Conservation (phyloP, 257 asterid species). For the Fraxinus pennsylvanica region DNA sequence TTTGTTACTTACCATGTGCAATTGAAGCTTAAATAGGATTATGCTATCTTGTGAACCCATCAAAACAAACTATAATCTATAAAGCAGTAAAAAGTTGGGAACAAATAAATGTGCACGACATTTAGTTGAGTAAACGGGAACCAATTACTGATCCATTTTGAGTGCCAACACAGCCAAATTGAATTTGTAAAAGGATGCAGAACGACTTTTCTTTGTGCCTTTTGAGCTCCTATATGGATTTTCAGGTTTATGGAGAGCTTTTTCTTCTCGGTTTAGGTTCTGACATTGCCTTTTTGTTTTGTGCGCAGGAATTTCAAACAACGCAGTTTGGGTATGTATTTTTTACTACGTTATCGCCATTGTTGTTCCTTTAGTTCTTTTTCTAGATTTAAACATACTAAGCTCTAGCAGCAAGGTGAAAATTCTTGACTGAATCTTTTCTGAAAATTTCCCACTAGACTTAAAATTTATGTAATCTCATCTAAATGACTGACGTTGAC, state of each 20-base stretch:
- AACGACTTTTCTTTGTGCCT: neutral
- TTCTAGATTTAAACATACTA: neutral
- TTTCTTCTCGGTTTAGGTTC: constrained; percentile 10
- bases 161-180: neutral
- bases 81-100: neutral
- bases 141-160: no score
- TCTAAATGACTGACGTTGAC: neutral
- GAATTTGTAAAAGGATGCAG: neutral
- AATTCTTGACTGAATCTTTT: neutral
- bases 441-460: neutral
- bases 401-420: neutral
- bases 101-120: neutral
- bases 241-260: neutral
- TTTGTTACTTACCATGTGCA: neutral
- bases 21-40: neutral
- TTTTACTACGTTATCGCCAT: neutral
- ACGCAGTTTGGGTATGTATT: constrained; percentile 62
- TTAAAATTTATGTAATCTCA: neutral
- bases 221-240: neutral
- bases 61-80: neutral
- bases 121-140: no score
- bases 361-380: neutral
- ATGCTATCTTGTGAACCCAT: neutral
- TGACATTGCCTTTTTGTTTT: constrained; percentile 36
- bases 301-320: constrained; percentile 72